Percentiles rank a stretch among this genome's conserved stretches.
Conservation (phyloP, 768 basidiomycete species). For the Pulveroboletus sp. region DNA sequence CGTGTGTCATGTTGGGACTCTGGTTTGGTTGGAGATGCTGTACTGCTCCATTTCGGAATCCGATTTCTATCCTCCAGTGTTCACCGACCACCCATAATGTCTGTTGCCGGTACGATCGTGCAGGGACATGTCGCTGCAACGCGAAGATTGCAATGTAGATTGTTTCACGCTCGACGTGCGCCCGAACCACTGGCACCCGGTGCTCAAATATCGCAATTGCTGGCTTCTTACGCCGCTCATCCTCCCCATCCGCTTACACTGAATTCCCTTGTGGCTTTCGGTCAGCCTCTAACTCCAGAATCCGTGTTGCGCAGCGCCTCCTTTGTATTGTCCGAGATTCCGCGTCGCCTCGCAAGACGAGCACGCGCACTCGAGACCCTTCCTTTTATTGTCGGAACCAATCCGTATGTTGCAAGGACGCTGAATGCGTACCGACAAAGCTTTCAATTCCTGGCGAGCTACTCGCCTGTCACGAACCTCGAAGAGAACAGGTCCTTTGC, state of each 20-base stretch:
- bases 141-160: conserved; percentile 12
- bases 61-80: neutral
- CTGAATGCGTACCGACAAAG: conserved; percentile 65
- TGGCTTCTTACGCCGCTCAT: conserved; percentile 60
- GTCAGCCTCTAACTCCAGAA: conserved; percentile 63
- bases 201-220: conserved; percentile 51
- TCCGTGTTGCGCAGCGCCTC: conserved; percentile 72
- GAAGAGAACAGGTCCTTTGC: conserved; percentile 70
- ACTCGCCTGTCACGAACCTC: conserved; percentile 60
- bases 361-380: conserved; percentile 70
- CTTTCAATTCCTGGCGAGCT: conserved; percentile 65
- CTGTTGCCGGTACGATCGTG: neutral
- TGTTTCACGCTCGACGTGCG: conserved; percentile 35
- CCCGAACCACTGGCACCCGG: conserved; percentile 51
- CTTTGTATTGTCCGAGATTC: conserved; percentile 73
- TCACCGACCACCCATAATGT: conserved; percentile 7
- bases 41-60: neutral
- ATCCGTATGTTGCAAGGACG: conserved; percentile 76
- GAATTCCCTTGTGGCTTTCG: conserved; percentile 68
- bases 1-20: too few species aligned
- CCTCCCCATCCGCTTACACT: conserved; percentile 69
- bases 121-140: neutral
- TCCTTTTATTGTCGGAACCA: conserved; percentile 86
- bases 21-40: neutral
- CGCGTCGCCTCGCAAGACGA: conserved; percentile 69